Percentiles rank a stretch among this genome's conserved stretches.
These are phyloP conservation scores for Pseudoturritis turrita DNA, from an alignment of 345 rosid genomes.

Conservation along the genomic window DNA sequence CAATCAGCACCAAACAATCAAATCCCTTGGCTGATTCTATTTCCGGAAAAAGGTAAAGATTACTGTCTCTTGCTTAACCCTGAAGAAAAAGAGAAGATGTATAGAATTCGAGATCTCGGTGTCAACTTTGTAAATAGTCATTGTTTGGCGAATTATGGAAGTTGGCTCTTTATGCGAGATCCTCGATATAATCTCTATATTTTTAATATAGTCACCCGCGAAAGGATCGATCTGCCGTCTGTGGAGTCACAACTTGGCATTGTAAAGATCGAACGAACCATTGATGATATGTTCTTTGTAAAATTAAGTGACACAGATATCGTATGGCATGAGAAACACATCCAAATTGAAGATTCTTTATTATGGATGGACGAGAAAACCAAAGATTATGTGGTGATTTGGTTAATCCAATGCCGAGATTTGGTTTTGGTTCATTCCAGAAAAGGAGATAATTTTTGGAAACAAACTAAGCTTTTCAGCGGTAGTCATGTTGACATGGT, in stretches of 20 bases:
- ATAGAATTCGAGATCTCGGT: not conserved
- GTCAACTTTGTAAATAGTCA: not conserved
- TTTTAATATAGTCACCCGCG: not conserved
- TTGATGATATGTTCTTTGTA: not conserved
- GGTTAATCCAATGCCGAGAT: not conserved
- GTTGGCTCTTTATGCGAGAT: not conserved
- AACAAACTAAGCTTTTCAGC: not conserved
- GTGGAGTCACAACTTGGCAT: not conserved
- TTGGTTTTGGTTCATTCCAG: not conserved
- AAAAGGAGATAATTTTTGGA: not conserved
- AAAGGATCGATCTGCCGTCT: not conserved
- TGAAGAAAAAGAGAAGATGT: not conserved
- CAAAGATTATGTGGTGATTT: not conserved
- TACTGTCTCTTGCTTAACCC: not conserved
- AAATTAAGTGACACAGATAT: not conserved
- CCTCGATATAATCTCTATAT: not conserved
- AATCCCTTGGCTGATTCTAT: not conserved
- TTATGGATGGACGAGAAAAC: not conserved
- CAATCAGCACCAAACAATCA: no score
- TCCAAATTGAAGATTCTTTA: not conserved
- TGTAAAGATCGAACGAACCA: not conserved
- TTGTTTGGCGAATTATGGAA: not conserved
- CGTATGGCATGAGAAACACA: no score
- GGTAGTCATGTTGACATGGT: not conserved
- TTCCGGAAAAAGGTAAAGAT: slow-evolving; percentile 1